A percentile compares a stretch with the other conserved stretches of the same genome.
phyloP scores from a whole-genome alignment of 75 land plant genomes.

The Sequoiadendron giganteum region DNA sequence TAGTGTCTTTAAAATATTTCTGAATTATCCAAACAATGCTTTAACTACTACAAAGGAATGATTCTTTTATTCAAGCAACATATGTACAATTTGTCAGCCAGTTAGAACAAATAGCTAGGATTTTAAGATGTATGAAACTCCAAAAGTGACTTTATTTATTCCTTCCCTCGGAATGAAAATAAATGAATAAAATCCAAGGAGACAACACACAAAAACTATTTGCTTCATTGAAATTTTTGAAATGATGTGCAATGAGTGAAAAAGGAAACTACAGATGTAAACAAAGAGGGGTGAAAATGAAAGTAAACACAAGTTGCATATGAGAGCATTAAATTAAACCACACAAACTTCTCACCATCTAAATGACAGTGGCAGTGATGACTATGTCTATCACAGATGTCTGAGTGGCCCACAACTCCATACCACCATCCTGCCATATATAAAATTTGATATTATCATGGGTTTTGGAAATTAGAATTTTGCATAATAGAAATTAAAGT shows the following conservation, averaged over 20 bases:
- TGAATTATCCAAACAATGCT: background rate
- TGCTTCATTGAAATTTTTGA: background rate
- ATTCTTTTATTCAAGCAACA: background rate
- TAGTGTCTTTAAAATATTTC: too few relatives aligned
- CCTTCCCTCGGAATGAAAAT: background rate
- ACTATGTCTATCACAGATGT: constrained; percentile 22
- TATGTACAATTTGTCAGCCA: background rate
- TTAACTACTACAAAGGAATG: background rate
- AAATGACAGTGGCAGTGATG: constrained; percentile 38
- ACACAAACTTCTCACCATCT: constrained; percentile 27
- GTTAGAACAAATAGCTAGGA: background rate
- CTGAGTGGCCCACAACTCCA: constrained; percentile 52
- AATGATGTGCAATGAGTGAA: background rate
- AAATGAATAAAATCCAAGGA: background rate
- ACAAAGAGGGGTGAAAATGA: background rate
- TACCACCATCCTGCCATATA: constrained; percentile 60
- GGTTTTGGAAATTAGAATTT: background rate
- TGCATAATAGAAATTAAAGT: background rate
- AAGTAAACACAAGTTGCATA: background rate
- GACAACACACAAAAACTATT: background rate
- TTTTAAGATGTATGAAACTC: background rate
- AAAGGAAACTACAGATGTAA: background rate
- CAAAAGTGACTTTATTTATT: background rate
- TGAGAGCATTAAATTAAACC: background rate
- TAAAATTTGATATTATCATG: background rate